Base-by-base conservation (phyloP, 345 rosid species). In the Eucalyptus polybractea region DNA sequence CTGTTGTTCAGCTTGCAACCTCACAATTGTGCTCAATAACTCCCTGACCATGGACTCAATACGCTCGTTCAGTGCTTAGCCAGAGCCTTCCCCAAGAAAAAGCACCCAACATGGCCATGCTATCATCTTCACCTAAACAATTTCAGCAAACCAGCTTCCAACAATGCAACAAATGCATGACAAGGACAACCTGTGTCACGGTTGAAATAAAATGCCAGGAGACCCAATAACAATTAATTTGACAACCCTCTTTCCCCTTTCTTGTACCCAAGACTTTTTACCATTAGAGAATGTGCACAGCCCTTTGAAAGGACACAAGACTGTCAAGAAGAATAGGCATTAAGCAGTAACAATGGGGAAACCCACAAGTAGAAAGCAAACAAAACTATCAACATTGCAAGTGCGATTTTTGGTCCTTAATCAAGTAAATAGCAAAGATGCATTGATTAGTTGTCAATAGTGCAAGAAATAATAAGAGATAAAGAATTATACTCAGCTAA, bases 1-100 rank as follows among this genome's bases (percentile, higher is more conserved):
- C 90, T 94, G 99, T 89, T 96, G 99, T 93, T 97, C 98, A 17
- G 97, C 95, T 93, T 97, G 99, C 90, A 96, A 88, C 92, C 95
- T 94, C 50, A 97, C 95, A 54, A 97, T 88, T 4, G 91, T 89
- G 91, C 99, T 88, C 91, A 97, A 91, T 88, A 97, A 90, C 93
- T 97, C 99, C 80, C 99, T 95, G 44, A 96, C 92, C 8, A 96
- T 92, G 8, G 99, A 94, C 92, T 95, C 96, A 40, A 96, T 50
- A 31, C 95, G 90, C 94, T 97, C 95, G 40, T 91, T 96, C 62
- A 96, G 90, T 10, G 96, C 96, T 88, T 97, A 42, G 97, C 99
- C 53, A 97, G 86, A 91, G 98, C 99, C 91, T 96, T 96, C 19
- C 99, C 97, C 92, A 96, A 91, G 95, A 95, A 97, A 92, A 96